A percentile compares a stretch with the other conserved stretches of the same genome.
Conservation (phyloP, 2,329 filamentous ascomycete genomes). For the Cladorrhinum sp. region DNA sequence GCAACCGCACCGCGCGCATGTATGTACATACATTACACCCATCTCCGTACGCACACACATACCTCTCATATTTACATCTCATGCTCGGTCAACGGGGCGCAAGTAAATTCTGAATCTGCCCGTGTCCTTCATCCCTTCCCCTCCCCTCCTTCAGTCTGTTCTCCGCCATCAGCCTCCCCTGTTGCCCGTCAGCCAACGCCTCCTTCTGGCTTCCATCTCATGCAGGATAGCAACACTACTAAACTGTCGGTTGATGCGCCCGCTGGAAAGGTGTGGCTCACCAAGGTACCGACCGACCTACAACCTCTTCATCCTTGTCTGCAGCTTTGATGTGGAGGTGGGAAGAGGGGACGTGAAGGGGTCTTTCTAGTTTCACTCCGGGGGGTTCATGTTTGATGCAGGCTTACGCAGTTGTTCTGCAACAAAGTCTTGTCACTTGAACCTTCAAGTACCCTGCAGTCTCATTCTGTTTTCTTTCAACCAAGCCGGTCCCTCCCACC, state of each 20-base stretch:
- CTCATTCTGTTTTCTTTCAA: slow-evolving; percentile 15
- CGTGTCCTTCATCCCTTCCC: slow-evolving; percentile 2
- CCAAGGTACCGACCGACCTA: not conserved
- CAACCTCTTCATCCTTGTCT: no score
- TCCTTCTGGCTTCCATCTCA: slow-evolving; percentile 3
- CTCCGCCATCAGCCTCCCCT: slow-evolving; percentile 7
- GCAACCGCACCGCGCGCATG: not conserved
- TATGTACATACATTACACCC: slow-evolving; percentile 13
- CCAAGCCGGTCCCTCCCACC: no score
- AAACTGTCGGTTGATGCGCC: slow-evolving; percentile 14
- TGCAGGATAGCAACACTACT: slow-evolving; percentile 5
- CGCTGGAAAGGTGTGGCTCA: slow-evolving; percentile 1
- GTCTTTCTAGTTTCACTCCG: not conserved
- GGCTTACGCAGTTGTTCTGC: not conserved
- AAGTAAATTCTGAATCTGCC: slow-evolving; percentile 7
- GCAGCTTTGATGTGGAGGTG: no score
- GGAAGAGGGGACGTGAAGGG: not conserved
- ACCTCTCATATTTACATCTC: no score
- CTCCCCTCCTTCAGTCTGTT: slow-evolving; percentile 9
- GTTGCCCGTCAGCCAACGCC: slow-evolving; percentile 20
- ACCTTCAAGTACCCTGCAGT: slow-evolving; percentile 1
- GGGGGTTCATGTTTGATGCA: not conserved
- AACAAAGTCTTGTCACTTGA: slow-evolving; percentile 10
- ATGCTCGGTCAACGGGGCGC: not conserved
- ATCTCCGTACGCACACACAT: not conserved